Evolutionary conservation across 129 eudicot species (phyloP), one percentile per base, ranked within the genome.

Genomic region (Saussurea involucrata): DNA sequence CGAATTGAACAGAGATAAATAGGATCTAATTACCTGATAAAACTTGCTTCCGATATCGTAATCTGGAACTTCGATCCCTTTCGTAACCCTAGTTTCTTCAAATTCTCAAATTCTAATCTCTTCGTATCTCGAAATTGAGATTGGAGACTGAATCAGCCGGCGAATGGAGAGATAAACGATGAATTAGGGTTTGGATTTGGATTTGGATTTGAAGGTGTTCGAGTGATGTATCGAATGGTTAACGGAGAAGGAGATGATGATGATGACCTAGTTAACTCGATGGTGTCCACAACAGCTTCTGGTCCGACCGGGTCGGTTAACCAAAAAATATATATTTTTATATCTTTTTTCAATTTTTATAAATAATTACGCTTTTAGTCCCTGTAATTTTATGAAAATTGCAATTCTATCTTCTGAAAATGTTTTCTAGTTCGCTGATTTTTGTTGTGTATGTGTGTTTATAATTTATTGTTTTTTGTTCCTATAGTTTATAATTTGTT

Each of bases 201-300:
- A 5, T 33, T 68, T 24, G 31, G 74, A 76, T 68, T 32, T 24
- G 34, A 15, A 53, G 74, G 70, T 20, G 29, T 10, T 75, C 6
- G 63, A 32, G 80, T 64, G 73, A 49, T 46, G 37, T 46, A 21
- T 11, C 66, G 81, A 32, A 55, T 66, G 17, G 61, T 53, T 32
- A 37, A 77, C 22, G 75, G 66, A 32, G 69, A 73, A 55, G 66
- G 68, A 55, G 75, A 68, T 68, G 81, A 55, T 68, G 75, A 68
- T 68, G 81, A 55, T 68, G 81, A 57, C 81, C 63, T 24, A 70
- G 34, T 25, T 44, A 9, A 44, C 60, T 49, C 60, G 60, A 49
- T 53, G 61, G 61, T 53, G 61, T 44, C 75, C 64, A 70, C 63
- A 42, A 70, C 28, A 53, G 5, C 20, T 5, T 0, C 0, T 17